phyloP scores from a whole-genome alignment of 805 yeast genomes.

The Pichia kluyveri region DNA sequence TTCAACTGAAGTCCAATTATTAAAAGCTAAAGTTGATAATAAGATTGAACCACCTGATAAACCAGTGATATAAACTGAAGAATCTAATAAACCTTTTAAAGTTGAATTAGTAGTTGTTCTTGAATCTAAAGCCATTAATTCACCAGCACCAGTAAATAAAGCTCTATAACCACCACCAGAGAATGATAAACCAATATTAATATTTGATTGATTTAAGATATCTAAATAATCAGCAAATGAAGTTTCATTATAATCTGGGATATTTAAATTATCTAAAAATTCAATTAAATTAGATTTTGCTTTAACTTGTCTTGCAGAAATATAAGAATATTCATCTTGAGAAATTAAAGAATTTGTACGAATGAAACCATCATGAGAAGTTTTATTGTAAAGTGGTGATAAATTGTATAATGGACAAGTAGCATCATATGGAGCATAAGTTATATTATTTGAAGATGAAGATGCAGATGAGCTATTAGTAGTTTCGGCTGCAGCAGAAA shows the following conservation, averaged over 20 bases:
- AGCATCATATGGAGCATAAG: slow-evolving; percentile 46
- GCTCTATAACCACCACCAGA: slow-evolving; percentile 89
- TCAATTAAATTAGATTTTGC: slow-evolving; percentile 34
- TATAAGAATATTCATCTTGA: slow-evolving; percentile 42
- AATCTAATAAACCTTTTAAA: slow-evolving; percentile 54
- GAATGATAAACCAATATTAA: slow-evolving; percentile 48
- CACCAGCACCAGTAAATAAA: slow-evolving; percentile 76
- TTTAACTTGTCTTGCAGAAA: slow-evolving; percentile 34
- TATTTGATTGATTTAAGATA: slow-evolving; percentile 24
- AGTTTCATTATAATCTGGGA: slow-evolving; percentile 36
- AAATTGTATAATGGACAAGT: slow-evolving; percentile 34
- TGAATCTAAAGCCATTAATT: slow-evolving; percentile 67
- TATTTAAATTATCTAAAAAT: slow-evolving; percentile 35
- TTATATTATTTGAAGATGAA: slow-evolving; percentile 17
- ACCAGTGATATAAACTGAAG: slow-evolving; percentile 63
- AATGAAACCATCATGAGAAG: slow-evolving; percentile 12
- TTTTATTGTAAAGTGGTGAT: slow-evolving; percentile 3
- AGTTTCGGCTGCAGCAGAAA: slow-evolving; percentile 18
- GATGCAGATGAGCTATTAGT: too few species aligned
- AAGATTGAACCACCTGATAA: slow-evolving; percentile 78
- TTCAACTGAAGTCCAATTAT: slow-evolving; percentile 62
- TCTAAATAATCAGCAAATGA: slow-evolving; percentile 30
- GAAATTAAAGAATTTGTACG: slow-evolving; percentile 42
- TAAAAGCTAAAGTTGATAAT: slow-evolving; percentile 54
- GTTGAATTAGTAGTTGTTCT: slow-evolving; percentile 39